Percentiles rank a stretch among this genome's conserved stretches.
Evolutionary conservation across 2,329 filamentous ascomycete genomes (phyloP).

Genomic region (Dissoconium aciculare): DNA sequence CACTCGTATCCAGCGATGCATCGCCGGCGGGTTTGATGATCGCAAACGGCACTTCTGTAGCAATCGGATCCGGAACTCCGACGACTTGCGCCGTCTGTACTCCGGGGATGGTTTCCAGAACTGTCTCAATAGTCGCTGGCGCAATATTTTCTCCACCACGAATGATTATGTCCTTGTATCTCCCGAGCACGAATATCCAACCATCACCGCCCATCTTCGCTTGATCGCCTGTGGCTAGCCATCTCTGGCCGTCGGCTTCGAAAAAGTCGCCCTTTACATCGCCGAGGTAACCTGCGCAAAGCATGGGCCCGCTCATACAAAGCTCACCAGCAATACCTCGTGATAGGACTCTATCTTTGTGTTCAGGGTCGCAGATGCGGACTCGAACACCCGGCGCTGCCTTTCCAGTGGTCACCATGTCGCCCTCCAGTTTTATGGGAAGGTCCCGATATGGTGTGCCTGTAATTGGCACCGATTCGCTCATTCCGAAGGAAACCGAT

Average conservation of each 20-base stretch:
- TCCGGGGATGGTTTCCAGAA: conserved; percentile 24
- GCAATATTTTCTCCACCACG: conserved; percentile 55
- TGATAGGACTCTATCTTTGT: conserved; percentile 16
- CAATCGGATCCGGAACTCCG: conserved; percentile 31
- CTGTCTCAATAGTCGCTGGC: conserved; percentile 22
- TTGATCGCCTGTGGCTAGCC: conserved; percentile 52
- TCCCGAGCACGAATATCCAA: conserved; percentile 24
- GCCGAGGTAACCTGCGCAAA: conserved; percentile 15
- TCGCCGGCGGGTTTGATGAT: conserved; percentile 22
- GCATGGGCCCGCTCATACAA: conserved; percentile 21
- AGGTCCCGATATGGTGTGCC: too few relatives aligned
- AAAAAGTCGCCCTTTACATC: conserved; percentile 18
- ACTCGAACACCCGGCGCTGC: too few relatives aligned
- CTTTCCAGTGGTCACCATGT: too few relatives aligned
- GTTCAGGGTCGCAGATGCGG: background rate
- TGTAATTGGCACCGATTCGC: too few relatives aligned
- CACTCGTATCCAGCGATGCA: conserved; percentile 21
- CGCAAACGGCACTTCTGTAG: conserved; percentile 36
- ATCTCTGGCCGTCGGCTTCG: conserved; percentile 32
- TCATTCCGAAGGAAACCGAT: conserved; percentile 23
- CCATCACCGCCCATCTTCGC: conserved; percentile 35
- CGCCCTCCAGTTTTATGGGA: too few relatives aligned
- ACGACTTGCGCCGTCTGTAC: conserved; percentile 28
- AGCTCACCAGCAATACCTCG: conserved; percentile 21
- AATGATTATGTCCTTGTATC: conserved; percentile 25